phyloP scores from a whole-genome alignment of 805 yeast species.

The Candida patagonica region DNA sequence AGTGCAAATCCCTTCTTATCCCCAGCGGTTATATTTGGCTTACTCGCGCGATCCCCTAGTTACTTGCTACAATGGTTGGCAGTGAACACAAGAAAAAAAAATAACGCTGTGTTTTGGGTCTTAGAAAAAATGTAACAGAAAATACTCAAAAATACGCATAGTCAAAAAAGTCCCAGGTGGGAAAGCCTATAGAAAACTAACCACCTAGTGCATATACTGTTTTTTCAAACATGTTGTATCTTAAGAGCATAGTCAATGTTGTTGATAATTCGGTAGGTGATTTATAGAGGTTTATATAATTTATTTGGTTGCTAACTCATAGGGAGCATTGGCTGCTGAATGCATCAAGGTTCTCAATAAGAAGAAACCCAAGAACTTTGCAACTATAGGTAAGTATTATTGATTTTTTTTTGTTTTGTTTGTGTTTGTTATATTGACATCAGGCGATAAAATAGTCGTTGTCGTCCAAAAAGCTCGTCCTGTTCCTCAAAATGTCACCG shows the following conservation, averaged over 20 bases:
- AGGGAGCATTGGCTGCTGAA: slow-evolving; percentile 87
- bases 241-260: slow-evolving; percentile 79
- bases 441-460: slow-evolving; percentile 86
- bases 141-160: no score
- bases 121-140: no score
- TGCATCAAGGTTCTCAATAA: slow-evolving; percentile 83
- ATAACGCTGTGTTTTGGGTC: no score
- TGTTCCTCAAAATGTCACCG: slow-evolving; percentile 57
- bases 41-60: no score
- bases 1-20: no score
- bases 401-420: neutral
- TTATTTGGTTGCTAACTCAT: neutral
- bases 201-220: no score
- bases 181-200: no score
- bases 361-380: slow-evolving; percentile 77
- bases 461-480: slow-evolving; percentile 91
- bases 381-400: slow-evolving; percentile 38
- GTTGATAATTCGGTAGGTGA: slow-evolving; percentile 72
- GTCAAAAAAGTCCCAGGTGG: no score
- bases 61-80: no score
- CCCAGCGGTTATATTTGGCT: no score
- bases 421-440: neutral
- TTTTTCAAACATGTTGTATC: slow-evolving; percentile 79
- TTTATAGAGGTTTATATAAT: neutral
- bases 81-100: no score